A percentile compares a stretch with the other conserved stretches of the same genome.
Evolutionary conservation across 2,329 filamentous ascomycete species (phyloP).

Genomic region (Cladosporium sp.): DNA sequence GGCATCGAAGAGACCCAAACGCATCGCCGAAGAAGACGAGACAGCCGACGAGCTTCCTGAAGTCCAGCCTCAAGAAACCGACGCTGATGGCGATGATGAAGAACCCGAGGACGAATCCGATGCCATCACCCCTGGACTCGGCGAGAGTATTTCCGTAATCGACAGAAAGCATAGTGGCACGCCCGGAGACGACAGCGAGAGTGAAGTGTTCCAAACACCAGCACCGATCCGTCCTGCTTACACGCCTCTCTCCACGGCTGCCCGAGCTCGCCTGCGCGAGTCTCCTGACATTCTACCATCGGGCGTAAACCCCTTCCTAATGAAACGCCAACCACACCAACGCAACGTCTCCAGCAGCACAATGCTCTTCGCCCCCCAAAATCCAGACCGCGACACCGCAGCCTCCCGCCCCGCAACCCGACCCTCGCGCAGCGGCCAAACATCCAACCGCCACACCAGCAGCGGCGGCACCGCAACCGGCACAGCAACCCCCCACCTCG

Average conservation of each 20-base stretch:
- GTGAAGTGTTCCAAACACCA: slow-evolving; percentile 42
- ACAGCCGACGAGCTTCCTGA: slow-evolving; percentile 34
- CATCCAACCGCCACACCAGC: slow-evolving; percentile 23
- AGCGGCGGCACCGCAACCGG: slow-evolving; percentile 32
- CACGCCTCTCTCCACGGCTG: slow-evolving; percentile 23
- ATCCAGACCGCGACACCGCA: slow-evolving; percentile 30
- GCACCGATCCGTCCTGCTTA: slow-evolving; percentile 27
- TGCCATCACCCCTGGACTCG: slow-evolving; percentile 34
- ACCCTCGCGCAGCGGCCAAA: slow-evolving; percentile 17
- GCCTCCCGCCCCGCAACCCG: slow-evolving; percentile 28
- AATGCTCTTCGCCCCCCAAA: slow-evolving; percentile 71
- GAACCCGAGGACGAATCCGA: slow-evolving; percentile 65
- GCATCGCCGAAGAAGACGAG: slow-evolving; percentile 44
- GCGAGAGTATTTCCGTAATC: slow-evolving; percentile 30
- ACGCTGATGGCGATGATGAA: slow-evolving; percentile 86
- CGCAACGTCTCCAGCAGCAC: slow-evolving; percentile 78
- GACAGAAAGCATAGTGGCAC: slow-evolving; percentile 22
- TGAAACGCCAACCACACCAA: slow-evolving; percentile 50
- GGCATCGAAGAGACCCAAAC: slow-evolving; percentile 35
- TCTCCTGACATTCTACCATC: slow-evolving; percentile 25
- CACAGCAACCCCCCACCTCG: slow-evolving; percentile 29
- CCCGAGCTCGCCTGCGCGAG: slow-evolving; percentile 21
- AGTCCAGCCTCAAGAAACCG: slow-evolving; percentile 58
- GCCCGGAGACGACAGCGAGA: slow-evolving; percentile 27
- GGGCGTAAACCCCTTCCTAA: slow-evolving; percentile 29